Base-by-base conservation (phyloP, 306 rosid species). In the Casuarina cunninghamiana region DNA sequence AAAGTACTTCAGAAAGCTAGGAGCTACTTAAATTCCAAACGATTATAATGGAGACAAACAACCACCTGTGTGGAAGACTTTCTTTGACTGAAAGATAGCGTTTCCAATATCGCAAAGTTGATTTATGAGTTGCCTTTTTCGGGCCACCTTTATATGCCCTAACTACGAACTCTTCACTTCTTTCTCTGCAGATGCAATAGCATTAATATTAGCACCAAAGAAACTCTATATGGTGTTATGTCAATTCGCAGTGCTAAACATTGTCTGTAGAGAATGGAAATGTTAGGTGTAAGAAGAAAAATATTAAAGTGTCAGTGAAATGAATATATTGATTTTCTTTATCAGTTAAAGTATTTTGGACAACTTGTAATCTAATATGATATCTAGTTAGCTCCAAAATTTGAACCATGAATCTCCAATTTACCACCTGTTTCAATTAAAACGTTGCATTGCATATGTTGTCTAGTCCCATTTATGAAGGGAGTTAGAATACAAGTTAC, bases 91-190 rank as follows among this genome's bases (percentile, higher is more conserved):
- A 75, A 43, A 90, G 85, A 80, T 94, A 94, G 16, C 83, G 81
- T 79, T 87, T 85, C 98, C 98, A 94, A 83, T 80, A 88, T 58
- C 69, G 86, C 81, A 92, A 74, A 50, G 98, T 92, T 78, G 97
- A 85, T 88, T 90, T 94, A 76, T 86, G 95, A 77, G 83, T 90
- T 69, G 92, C 93, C 90, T 89, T 92, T 75, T 89, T 89, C 13
- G 90, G 80, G 57, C 98, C 97, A n/a, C 93, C 92, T 84, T 79
- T 94, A 76, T 92, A 94, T 58, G 97, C 93, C 80, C 97, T 90
- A 44, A 90, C 81, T 26, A 92, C 84, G 81, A 85, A 94, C 83
- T 94, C 98, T 82, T 94, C 98, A 82, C 71, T 87, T 90, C 93
- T 94, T 86, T 83, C 83, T 79, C 98, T 94, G 89, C 73, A 88